A percentile compares a stretch with the other conserved stretches of the same genome.
These are phyloP conservation scores for Amauroascus niger DNA, from an alignment of 2,329 filamentous ascomycete species.

Conservation along the genomic window DNA sequence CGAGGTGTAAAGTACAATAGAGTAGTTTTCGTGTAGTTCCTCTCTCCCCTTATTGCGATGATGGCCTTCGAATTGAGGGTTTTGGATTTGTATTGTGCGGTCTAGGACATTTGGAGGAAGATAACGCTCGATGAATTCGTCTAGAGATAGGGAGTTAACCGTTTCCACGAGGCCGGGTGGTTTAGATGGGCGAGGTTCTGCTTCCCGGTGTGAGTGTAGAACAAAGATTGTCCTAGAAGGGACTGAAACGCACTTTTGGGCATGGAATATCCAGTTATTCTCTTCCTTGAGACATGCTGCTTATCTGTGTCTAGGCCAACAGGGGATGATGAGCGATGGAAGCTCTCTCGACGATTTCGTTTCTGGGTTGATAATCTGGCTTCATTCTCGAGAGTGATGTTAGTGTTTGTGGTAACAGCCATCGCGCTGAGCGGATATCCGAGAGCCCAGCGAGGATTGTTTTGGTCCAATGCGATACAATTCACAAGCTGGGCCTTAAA, in stretches of 20 bases:
- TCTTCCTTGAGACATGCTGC: not conserved
- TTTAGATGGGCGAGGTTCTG: not conserved
- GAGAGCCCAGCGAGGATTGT: no score
- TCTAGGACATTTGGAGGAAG: slow-evolving; percentile 20
- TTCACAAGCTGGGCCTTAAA: no score
- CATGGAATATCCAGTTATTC: not conserved
- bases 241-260: not conserved
- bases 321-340: not conserved
- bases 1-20: slow-evolving; percentile 28
- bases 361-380: not conserved
- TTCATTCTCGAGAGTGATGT: not conserved
- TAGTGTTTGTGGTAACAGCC: not conserved
- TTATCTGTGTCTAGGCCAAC: not conserved
- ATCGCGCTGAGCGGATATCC: slow-evolving; percentile 1
- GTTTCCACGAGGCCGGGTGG: slow-evolving; percentile 29
- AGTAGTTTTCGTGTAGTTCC: slow-evolving; percentile 13
- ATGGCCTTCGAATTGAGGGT: not conserved
- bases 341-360: slow-evolving; percentile 4
- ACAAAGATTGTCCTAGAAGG: not conserved
- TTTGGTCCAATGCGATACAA: no score
- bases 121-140: slow-evolving; percentile 33
- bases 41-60: not conserved
- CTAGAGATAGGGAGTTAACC: slow-evolving; percentile 33
- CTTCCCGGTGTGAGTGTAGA: not conserved
- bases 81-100: slow-evolving; percentile 11